Evolutionary conservation across 768 basidiomycete species (phyloP), one percentile per base, ranked within the genome.

Genomic region (Boletus huronensis): DNA sequence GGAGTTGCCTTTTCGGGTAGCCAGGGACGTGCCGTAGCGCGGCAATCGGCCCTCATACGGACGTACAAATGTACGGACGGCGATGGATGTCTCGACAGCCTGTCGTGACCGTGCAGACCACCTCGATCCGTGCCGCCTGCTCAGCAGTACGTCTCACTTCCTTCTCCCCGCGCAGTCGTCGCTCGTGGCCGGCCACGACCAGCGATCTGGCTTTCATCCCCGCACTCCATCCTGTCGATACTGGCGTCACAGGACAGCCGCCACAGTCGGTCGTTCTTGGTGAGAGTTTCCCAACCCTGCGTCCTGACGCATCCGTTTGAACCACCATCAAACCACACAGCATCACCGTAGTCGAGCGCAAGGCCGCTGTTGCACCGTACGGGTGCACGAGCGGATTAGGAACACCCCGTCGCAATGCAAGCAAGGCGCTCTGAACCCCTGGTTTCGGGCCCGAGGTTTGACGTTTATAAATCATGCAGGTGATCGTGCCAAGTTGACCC

Each of bases 21-120:
- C 25, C 58, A 55, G 65, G 55, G 55, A 49, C 45, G 53, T 71
- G 60, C 70, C 67, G 65, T 66, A 64, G 48, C 53, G 57, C 64
- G 55, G 64, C 58, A 68, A 69, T 67, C 57, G 66, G 67, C 50
- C 39, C 47, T 68, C 66, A n/a, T n/a, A n/a, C n/a, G n/a, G n/a
- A n/a, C n/a, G 36, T 32, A 21, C 29, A 43, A 34, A 53, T 42
- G 28, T 32, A 25, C 29, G n/a, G 48, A 55, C 59, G 56, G 59
- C 50, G 35, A 56, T 55, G 58, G 52, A 53, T 9, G 36, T 38
- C 36, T 44, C 26, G 43, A 46, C 44, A 25, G 35, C 32, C 21
- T 25, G 23, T 31, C 19, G 29, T n/a, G n/a, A n/a, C n/a, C n/a
- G n/a, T n/a, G n/a, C 25, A 34, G 5, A 25, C 3, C 8, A 23